Base-by-base conservation (phyloP, 129 eudicot species). In the Pseudognaphalium luteoalbum region DNA sequence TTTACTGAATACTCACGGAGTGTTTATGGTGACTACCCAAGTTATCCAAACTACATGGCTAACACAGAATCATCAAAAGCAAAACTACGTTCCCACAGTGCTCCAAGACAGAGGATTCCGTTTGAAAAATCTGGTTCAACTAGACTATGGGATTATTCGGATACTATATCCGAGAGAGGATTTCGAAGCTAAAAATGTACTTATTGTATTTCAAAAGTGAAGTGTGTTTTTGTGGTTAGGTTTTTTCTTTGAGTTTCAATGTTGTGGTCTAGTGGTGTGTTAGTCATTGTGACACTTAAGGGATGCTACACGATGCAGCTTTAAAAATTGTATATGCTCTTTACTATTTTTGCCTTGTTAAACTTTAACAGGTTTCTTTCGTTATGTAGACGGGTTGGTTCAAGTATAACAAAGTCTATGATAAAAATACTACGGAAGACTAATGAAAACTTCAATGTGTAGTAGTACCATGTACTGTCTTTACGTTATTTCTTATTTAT, bases 11-110 rank as follows among this genome's bases (percentile, higher is more conserved):
- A 78, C 63, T 83, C 92, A 25, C 81, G 84, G 62, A 86, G 96
- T 80, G 70, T 88, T 7, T 90, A 63, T 42, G 93, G 92, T 44
- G 92, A 84, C 33, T 86, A 86, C 78, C 56, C 77, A 34, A 62
- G 87, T 71, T 66, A 85, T 70, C 97, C 98, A 8, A 90, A 72
- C 81, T 93, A 93, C 88, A 93, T 93, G 98, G 80, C 95, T 37
- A 75, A 88, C 57, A 93, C 97, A 4, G 88, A 93, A 61, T 93
- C 98, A 32, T 85, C 86, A 30, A 81, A 82, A 60, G 98, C 98
- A 7, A 93, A 93, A 72, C 61, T 85, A 19, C 85, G 98, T 90
- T 93, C 96, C 44, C 95, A 85, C 10, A 93, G 96, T 59, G 96
- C 96, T 7, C 94, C 98, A 6, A 88, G 87, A 80, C 96, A 90